Conservation (phyloP, 305 asterid species). For the Fraxinus velutina region DNA sequence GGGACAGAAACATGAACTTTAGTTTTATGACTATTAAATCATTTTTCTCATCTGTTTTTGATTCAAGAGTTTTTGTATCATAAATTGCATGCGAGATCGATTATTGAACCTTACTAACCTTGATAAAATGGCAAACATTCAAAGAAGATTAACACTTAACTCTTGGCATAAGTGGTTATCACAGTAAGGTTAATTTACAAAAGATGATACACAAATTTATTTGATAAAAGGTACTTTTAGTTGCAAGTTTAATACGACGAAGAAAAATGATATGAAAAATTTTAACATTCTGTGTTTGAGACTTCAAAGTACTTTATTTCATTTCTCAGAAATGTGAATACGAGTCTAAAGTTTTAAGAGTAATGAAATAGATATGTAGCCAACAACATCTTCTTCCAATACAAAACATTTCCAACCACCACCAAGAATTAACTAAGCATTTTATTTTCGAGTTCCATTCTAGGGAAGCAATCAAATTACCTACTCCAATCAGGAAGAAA, state of each 20-base stretch:
- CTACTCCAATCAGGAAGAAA: constrained; percentile 1
- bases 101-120: neutral
- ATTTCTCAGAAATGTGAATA: neutral
- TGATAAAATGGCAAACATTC: neutral
- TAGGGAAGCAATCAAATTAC: neutral
- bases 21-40: neutral
- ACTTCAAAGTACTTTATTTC: neutral
- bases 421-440: neutral
- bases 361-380: neutral
- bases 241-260: neutral
- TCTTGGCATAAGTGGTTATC: neutral
- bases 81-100: neutral
- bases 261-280: neutral
- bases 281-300: neutral
- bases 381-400: neutral
- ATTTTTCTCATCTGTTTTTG: neutral
- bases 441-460: neutral
- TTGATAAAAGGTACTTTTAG: neutral
- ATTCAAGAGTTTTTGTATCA: neutral
- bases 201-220: neutral
- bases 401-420: neutral
- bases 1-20: neutral
- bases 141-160: neutral
- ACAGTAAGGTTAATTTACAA: neutral
- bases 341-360: neutral